These are phyloP conservation scores for Coemansia sp. DNA, from an alignment of 192 early-diverging fungal species.

Conservation along the genomic window DNA sequence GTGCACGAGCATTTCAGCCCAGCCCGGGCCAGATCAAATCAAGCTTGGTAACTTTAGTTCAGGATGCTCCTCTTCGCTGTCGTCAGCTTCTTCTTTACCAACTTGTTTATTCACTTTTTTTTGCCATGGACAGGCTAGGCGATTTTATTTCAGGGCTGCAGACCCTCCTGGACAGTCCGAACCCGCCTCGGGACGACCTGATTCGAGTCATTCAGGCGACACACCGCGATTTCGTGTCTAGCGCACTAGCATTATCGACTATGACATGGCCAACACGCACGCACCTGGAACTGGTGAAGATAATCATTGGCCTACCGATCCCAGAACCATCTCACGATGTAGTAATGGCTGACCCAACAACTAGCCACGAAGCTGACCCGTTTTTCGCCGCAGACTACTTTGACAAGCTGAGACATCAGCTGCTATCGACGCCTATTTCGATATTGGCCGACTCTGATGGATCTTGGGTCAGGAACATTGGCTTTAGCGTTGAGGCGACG, in stretches of 20 bases:
- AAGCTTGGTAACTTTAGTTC: not conserved
- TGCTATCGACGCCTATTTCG: slow-evolving; percentile 28
- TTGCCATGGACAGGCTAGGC: slow-evolving; percentile 38
- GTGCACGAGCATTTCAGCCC: no score
- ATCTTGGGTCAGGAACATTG: slow-evolving; percentile 49
- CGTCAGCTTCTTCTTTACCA: not conserved
- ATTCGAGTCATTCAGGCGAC: slow-evolving; percentile 44
- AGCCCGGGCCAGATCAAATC: not conserved
- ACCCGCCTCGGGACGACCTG: slow-evolving; percentile 41
- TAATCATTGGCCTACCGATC: slow-evolving; percentile 34
- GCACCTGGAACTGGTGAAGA: slow-evolving; percentile 55
- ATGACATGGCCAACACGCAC: slow-evolving; percentile 46
- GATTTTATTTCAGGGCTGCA: slow-evolving; percentile 48
- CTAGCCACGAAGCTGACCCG: slow-evolving; percentile 39
- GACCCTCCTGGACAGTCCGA: slow-evolving; percentile 47
- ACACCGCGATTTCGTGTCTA: slow-evolving; percentile 43
- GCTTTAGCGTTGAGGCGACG: slow-evolving; percentile 53
- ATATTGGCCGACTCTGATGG: slow-evolving; percentile 33
- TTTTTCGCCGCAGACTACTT: slow-evolving; percentile 50
- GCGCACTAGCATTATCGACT: slow-evolving; percentile 39
- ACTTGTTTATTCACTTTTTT: not conserved
- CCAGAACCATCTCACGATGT: slow-evolving; percentile 24
- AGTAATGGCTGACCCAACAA: slow-evolving; percentile 25
- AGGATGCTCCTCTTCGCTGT: not conserved
- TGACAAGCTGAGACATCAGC: slow-evolving; percentile 33